These are phyloP conservation scores for Penicillium chermesinum DNA, from an alignment of 495 filamentous ascomycete genomes.

Conservation along the genomic window DNA sequence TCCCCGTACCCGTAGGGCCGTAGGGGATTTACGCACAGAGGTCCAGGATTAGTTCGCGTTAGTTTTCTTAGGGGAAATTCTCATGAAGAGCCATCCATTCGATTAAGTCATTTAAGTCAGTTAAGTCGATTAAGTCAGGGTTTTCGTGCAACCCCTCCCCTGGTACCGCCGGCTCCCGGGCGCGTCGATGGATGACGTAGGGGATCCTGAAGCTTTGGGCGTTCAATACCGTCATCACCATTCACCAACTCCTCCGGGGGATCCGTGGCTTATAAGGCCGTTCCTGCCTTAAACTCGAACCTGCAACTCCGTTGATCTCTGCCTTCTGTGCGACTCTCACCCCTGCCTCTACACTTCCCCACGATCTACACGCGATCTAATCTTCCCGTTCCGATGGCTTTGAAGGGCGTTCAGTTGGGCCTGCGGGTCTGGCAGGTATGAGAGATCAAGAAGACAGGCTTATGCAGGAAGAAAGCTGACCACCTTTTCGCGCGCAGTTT, in stretches of 20 bases:
- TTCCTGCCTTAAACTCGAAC: background rate
- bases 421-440: conserved; percentile 40
- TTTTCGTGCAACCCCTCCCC: conserved; percentile 1
- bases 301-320: conserved; percentile 1
- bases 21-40: too few species aligned
- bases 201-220: conserved; percentile 4
- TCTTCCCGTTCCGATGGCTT: conserved; percentile 20
- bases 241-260: conserved; percentile 26
- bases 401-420: conserved; percentile 28
- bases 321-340: background rate
- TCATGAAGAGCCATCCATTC: too few species aligned
- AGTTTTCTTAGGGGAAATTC: too few species aligned
- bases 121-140: background rate
- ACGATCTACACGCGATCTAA: conserved; percentile 1
- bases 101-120: too few species aligned
- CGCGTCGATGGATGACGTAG: conserved; percentile 37
- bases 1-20: too few species aligned
- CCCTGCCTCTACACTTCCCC: background rate
- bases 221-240: conserved; percentile 31
- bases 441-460: too few species aligned
- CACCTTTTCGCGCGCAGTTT: conserved; percentile 43
- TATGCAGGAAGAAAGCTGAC: too few species aligned
- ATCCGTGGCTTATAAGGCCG: conserved; percentile 26
- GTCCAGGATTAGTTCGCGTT: too few species aligned
- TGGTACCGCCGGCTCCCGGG: conserved; percentile 18